A percentile compares a stretch with the other conserved stretches of the same genome.
Evolutionary conservation across 495 filamentous ascomycete species (phyloP).

Genomic region (Aspergillus avenaceus): DNA sequence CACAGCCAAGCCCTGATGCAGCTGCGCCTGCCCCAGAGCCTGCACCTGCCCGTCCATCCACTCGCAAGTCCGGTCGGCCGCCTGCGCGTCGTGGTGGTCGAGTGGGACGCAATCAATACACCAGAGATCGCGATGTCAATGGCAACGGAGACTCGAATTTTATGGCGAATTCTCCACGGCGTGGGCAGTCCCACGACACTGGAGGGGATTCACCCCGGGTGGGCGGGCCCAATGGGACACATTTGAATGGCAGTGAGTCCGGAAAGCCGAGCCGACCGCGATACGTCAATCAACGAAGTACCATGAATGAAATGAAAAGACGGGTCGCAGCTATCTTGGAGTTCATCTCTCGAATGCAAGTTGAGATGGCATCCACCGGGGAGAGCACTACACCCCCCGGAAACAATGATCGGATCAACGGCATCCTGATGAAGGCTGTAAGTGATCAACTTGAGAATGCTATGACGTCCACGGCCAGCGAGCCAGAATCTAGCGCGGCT

Average conservation of each 20-base stretch:
- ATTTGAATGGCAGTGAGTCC: constrained; percentile 41
- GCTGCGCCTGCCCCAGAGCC: constrained; percentile 44
- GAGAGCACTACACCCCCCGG: constrained; percentile 38
- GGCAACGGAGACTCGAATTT: constrained; percentile 42
- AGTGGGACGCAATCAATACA: constrained; percentile 83
- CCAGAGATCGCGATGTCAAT: constrained; percentile 64
- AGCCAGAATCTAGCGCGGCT: constrained; percentile 27
- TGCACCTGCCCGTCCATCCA: constrained; percentile 39
- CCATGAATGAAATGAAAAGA: constrained; percentile 88
- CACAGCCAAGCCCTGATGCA: constrained; percentile 50
- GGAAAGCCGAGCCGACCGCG: constrained; percentile 57
- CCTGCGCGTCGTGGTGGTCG: constrained; percentile 60
- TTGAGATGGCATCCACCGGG: constrained; percentile 69
- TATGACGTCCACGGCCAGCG: constrained; percentile 23
- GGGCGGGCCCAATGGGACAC: constrained; percentile 28
- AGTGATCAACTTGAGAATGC: constrained; percentile 33
- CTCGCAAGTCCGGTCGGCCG: constrained; percentile 66
- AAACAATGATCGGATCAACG: constrained; percentile 34
- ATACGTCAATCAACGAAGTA: constrained; percentile 57
- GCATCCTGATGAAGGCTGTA: constrained; percentile 30
- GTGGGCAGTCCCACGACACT: constrained; percentile 63
- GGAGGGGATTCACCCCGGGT: constrained; percentile 40
- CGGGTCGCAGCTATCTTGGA: constrained; percentile 79
- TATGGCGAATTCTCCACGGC: constrained; percentile 52
- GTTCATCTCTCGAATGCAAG: constrained; percentile 84